Conservation (phyloP, 306 rosid genomes). For the Acacia confusa region DNA sequence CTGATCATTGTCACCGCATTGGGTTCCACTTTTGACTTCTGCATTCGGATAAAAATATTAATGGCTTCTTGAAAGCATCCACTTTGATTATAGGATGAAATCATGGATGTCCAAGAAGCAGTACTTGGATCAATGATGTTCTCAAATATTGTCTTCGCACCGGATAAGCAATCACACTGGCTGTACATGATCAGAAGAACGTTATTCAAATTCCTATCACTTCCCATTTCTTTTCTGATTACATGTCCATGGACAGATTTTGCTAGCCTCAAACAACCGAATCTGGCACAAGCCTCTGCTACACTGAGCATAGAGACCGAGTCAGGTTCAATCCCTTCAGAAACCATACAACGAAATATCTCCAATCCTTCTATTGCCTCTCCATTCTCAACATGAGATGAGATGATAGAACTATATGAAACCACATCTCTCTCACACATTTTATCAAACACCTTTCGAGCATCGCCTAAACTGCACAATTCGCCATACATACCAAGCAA, state of each 20-base stretch:
- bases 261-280: conserved; percentile 53
- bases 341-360: conserved; percentile 61
- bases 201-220: conserved; percentile 50
- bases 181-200: conserved; percentile 70
- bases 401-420: conserved; percentile 71
- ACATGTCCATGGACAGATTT: conserved; percentile 71
- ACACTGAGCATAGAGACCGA: conserved; percentile 56
- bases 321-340: conserved; percentile 60
- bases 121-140: conserved; percentile 35
- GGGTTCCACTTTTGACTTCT: conserved; percentile 49
- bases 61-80: conserved; percentile 54
- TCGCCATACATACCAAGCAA: conserved; percentile 72
- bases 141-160: conserved; percentile 50
- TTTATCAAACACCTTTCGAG: conserved; percentile 67
- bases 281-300: conserved; percentile 76
- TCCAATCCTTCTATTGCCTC: conserved; percentile 55
- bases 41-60: conserved; percentile 51
- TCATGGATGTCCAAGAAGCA: conserved; percentile 77
- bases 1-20: conserved; percentile 66
- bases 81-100: conserved; percentile 64
- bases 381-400: conserved; percentile 66
- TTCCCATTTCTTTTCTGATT: conserved; percentile 46
- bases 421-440: conserved; percentile 69
- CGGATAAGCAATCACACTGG: conserved; percentile 57
- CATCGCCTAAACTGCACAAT: conserved; percentile 48